A percentile compares a stretch with the other conserved stretches of the same genome.
Evolutionary conservation across 345 rosid species (phyloP).

Genomic region (Eucalyptus brandiana): DNA sequence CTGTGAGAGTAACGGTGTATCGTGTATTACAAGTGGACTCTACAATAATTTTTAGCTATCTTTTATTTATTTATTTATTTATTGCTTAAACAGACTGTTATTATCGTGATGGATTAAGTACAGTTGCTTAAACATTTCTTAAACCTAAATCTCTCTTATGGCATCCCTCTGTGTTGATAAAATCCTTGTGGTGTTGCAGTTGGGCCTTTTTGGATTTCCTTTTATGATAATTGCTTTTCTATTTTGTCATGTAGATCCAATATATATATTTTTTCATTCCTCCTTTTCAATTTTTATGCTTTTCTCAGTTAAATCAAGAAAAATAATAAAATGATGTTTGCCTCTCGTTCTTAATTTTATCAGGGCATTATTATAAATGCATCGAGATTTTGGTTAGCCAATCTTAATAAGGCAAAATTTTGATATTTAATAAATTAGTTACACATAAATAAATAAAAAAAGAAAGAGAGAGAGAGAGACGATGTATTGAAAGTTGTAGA

Average conservation of each 20-base stretch:
- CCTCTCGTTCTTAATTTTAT: background rate
- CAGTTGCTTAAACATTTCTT: background rate
- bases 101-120: no score
- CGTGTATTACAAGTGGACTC: background rate
- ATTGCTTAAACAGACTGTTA: no score
- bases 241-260: background rate
- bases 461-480: fast-evolving
- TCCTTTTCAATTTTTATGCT: background rate
- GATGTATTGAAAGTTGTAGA: background rate
- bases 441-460: background rate
- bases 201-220: background rate
- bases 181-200: background rate
- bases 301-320: background rate
- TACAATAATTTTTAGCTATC: no score
- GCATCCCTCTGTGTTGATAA: background rate
- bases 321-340: background rate
- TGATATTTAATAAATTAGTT: background rate
- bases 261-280: no score
- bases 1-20: fast-evolving
- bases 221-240: background rate
- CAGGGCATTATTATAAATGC: background rate
- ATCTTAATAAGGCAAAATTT: background rate
- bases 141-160: background rate
- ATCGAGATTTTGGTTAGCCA: background rate
- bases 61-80: no score